These are phyloP conservation scores for Gynochthodes officinalis DNA, from an alignment of 257 asterid genomes.

Conservation along the genomic window DNA sequence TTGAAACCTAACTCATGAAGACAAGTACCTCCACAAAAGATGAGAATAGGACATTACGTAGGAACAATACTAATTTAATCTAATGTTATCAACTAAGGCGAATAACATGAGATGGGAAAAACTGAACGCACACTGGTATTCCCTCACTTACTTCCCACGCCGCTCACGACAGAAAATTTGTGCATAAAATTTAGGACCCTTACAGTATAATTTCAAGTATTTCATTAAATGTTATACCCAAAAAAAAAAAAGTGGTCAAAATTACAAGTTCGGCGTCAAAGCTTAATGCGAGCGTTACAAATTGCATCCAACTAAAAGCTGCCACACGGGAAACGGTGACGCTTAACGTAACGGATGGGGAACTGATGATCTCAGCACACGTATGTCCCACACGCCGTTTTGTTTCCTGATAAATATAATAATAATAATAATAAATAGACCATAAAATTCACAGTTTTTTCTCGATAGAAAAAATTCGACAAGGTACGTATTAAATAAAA, in stretches of 20 bases:
- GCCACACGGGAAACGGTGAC: constrained; percentile 23
- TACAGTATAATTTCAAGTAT: too few relatives aligned
- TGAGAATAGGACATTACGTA: too few relatives aligned
- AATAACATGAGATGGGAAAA: too few relatives aligned
- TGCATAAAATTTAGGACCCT: too few relatives aligned
- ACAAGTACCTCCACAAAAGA: too few relatives aligned
- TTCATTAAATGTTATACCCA: too few relatives aligned
- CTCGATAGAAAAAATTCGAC: background rate
- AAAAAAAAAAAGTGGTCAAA: constrained; percentile 33
- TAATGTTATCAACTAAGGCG: too few relatives aligned
- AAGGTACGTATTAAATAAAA: background rate
- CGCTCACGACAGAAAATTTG: too few relatives aligned
- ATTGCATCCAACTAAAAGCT: background rate
- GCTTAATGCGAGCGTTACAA: constrained; percentile 19
- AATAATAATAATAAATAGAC: background rate
- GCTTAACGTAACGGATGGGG: constrained; percentile 44
- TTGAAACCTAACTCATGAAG: too few relatives aligned
- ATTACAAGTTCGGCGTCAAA: constrained; percentile 31
- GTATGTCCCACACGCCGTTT: constrained; percentile 29
- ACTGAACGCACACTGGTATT: too few relatives aligned
- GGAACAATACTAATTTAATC: too few relatives aligned
- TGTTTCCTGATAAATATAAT: background rate
- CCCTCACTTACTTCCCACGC: too few relatives aligned
- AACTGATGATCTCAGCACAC: constrained; percentile 33
- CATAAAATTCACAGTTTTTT: background rate